phyloP scores from a whole-genome alignment of 768 basidiomycete species.

The Mycena filopes region DNA sequence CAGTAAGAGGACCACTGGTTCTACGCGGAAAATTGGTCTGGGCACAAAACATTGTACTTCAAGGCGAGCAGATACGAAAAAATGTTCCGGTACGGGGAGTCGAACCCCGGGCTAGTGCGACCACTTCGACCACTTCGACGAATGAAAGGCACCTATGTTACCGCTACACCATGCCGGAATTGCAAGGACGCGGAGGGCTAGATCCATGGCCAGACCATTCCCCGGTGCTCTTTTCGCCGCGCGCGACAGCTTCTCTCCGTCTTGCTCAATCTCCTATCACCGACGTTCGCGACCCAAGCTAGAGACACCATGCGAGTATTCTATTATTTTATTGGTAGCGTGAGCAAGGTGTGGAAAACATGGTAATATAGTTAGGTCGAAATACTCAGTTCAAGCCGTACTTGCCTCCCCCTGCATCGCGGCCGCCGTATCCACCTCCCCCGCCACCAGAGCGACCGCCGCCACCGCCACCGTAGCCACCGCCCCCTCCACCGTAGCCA shows the following conservation, averaged over 20 bases:
- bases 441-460: background rate
- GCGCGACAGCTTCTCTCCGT: too few relatives aligned
- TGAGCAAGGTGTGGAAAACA: slow-evolving; percentile 4
- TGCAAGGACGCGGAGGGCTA: too few relatives aligned
- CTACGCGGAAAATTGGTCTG: too few relatives aligned
- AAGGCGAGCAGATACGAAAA: background rate
- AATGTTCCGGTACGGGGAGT: slow-evolving; percentile 17
- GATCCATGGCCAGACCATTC: too few relatives aligned
- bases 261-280: too few relatives aligned
- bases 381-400: background rate
- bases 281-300: too few relatives aligned
- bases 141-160: slow-evolving; percentile 18
- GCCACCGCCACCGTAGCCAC: background rate
- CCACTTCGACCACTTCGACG: background rate
- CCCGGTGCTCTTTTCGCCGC: too few relatives aligned
- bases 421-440: background rate
- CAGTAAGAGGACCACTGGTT: too few relatives aligned
- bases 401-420: background rate
- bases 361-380: background rate
- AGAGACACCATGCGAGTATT: background rate
- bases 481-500: background rate
- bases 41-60: too few relatives aligned
- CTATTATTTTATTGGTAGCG: slow-evolving; percentile 7
- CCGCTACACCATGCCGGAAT: slow-evolving; percentile 20
- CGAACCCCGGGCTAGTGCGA: slow-evolving; percentile 17